Evolutionary conservation across 495 filamentous ascomycete species (phyloP), one percentile per base, ranked within the genome.

Genomic region (Parachaetomium inaequale): DNA sequence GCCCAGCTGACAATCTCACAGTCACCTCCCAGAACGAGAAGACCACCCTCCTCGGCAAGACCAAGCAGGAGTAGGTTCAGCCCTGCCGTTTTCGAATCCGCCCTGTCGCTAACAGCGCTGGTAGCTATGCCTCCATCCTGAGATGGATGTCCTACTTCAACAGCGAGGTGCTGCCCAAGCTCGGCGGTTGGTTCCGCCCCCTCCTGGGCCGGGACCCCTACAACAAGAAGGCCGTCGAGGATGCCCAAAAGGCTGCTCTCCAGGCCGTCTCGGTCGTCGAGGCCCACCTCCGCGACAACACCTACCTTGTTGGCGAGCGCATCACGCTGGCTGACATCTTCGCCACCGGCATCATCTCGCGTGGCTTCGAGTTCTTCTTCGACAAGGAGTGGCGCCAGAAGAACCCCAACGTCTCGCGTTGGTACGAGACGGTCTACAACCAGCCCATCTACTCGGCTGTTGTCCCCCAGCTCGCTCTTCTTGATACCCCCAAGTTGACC

Each of bases 1-100:
- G 42, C 40, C 7, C 52, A 54, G 74, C 83, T 76, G 80, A 72
- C 66, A 59, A 26, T 53, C 26, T 62, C 40, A 11, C 74, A 98
- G 94, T 99, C 72, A 91, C 94, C 73, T 96, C 94, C 69, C 94
- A 99, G 82, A 98, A 99, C 78, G 94, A 98, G 87, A 98, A 97
- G 87, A 99, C 95, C 66, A 93, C 92, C 66, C 90, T 99, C 55
- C 84, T 99, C 63, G 94, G 94, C 72, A 97, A 97, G 86, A 98
- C 93, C 80, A 99, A 99, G 88, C 92, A 98, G 81, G 94, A 99
- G 84, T 91, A 87, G 74, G 80, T 66, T 53, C 25, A 52, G 7
- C 32, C 7, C 12, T 23, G 4, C 15, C n/a, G 14, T 17, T 52
- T 29, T 29, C 14, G 12, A 54, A 14, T 45, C 0, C 21, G 17